Conservation (phyloP, 2,329 filamentous ascomycete genomes). For the Xylaria sp. region DNA sequence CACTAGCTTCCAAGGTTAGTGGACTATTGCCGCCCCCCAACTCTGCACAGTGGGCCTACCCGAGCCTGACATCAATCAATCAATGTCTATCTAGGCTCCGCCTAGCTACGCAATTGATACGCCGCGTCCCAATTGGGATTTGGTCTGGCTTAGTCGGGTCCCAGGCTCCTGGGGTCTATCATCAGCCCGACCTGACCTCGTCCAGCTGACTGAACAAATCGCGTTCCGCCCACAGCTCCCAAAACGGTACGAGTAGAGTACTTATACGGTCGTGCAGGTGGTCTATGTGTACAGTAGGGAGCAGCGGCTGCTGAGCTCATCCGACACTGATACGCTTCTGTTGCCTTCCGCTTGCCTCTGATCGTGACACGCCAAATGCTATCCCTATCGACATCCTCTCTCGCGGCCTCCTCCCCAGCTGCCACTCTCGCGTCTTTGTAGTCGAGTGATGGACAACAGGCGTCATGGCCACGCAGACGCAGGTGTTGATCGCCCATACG, state of each 20-base stretch:
- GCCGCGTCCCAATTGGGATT: neutral
- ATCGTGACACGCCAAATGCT: conserved; percentile 5
- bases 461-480: conserved; percentile 76
- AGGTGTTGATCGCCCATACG: conserved; percentile 91
- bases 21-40: neutral
- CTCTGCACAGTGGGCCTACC: conserved; percentile 11
- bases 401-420: neutral
- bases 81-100: too few relatives aligned
- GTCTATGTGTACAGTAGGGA: neutral
- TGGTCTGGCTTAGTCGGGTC: conserved; percentile 1
- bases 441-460: conserved; percentile 41
- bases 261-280: too few relatives aligned
- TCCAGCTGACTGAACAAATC: conserved; percentile 19
- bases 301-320: neutral
- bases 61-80: conserved; percentile 12
- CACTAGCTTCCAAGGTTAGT: too few relatives aligned
- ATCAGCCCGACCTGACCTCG: conserved; percentile 23
- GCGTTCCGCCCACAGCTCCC: conserved; percentile 21
- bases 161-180: conserved; percentile 4
- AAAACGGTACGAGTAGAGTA: neutral
- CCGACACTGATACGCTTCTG: neutral
- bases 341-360: neutral
- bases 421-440: conserved; percentile 15
- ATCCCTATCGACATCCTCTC: neutral
- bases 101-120: too few relatives aligned